A percentile compares a stretch with the other conserved stretches of the same genome.
phyloP scores from a whole-genome alignment of 108 stramenopile genomes.

The Cyclotella choctawhatcheeana region DNA sequence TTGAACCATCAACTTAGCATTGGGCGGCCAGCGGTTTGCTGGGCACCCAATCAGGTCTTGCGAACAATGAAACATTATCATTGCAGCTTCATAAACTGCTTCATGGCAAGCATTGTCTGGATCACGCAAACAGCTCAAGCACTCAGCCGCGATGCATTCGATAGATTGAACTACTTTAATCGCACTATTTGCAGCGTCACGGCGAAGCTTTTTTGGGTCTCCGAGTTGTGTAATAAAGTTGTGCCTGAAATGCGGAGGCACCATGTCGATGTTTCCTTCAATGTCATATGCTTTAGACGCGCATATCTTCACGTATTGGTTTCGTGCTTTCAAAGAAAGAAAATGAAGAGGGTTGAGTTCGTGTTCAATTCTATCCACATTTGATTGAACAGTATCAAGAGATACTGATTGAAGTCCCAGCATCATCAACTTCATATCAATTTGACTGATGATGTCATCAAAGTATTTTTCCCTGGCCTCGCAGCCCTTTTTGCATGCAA shows the following conservation, averaged over 20 bases:
- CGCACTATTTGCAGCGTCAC: constrained; percentile 2
- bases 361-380: background rate
- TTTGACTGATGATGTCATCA: background rate
- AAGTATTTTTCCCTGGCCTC: background rate
- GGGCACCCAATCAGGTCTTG: constrained; percentile 11
- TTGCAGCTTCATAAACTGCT: constrained; percentile 5
- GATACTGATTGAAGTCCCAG: background rate
- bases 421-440: background rate
- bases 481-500: background rate
- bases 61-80: constrained; percentile 7
- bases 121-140: background rate
- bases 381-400: background rate
- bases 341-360: constrained; percentile 7
- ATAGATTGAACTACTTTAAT: background rate
- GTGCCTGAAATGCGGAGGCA: background rate
- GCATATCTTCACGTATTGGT: background rate
- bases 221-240: background rate
- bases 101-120: background rate
- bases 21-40: background rate
- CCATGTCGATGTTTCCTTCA: background rate
- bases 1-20: constrained; percentile 1
- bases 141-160: constrained; percentile 11
- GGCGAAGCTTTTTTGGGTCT: constrained; percentile 1
- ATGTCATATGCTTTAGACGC: constrained; percentile 10
- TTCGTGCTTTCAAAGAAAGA: background rate